Evolutionary conservation across 495 filamentous ascomycete species (phyloP).

Genomic region (Hypoxylon lienhwacheense): DNA sequence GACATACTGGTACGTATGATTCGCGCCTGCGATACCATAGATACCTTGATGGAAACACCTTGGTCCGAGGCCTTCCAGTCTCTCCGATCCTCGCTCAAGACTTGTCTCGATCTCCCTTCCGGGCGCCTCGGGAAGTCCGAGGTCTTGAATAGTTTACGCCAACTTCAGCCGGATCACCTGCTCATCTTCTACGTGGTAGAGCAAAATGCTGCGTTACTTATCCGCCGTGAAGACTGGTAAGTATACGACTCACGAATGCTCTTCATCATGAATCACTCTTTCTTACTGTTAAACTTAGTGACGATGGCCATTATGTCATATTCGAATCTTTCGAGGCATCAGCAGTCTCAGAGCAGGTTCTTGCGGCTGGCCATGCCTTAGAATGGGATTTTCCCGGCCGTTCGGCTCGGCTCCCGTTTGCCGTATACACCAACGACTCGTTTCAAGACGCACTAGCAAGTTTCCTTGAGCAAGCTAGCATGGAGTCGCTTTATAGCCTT

Average conservation of each 20-base stretch:
- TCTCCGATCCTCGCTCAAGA: constrained; percentile 40
- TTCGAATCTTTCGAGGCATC: constrained; percentile 64
- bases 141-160: constrained; percentile 41
- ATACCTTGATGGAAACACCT: constrained; percentile 17
- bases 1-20: constrained; percentile 43
- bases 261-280: background rate
- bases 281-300: constrained; percentile 5
- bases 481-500: constrained; percentile 57
- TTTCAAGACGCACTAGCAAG: constrained; percentile 54
- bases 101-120: constrained; percentile 39
- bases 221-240: constrained; percentile 47
- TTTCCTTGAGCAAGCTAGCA: constrained; percentile 62
- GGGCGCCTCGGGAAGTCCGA: constrained; percentile 44
- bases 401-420: constrained; percentile 47
- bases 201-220: constrained; percentile 60
- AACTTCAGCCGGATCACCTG: constrained; percentile 35
- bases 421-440: constrained; percentile 41
- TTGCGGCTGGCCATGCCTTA: constrained; percentile 39
- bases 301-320: constrained; percentile 26
- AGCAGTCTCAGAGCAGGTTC: constrained; percentile 48
- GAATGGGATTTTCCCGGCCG: constrained; percentile 48
- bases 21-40: constrained; percentile 36
- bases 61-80: constrained; percentile 35
- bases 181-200: constrained; percentile 53
- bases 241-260: constrained; percentile 21